Evolutionary conservation across 495 filamentous ascomycete genomes (phyloP), one percentile per base, ranked within the genome.

Genomic region (Penicillium macrosclerotiorum): DNA sequence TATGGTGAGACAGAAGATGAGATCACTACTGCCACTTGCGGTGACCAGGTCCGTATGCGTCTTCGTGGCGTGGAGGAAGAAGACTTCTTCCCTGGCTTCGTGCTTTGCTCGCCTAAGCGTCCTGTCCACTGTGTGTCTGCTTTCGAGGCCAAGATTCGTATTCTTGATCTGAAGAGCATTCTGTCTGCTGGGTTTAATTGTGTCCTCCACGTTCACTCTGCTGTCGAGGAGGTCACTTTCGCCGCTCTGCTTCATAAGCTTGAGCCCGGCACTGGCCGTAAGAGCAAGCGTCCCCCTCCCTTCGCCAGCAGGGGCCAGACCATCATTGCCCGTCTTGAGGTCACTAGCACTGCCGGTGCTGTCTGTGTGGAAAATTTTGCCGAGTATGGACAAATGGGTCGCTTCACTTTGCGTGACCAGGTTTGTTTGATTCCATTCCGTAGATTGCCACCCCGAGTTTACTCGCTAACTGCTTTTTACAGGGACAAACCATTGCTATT

Each of bases 1-100:
- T 99, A 96, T 51, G 93, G 91, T 42, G 94, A 99, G 67, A 92
- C 89, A 1, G 93, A 99, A 74, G 93, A 99, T 38, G 93, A 99
- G 60, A 79, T 95, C 26, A 50, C 64, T 8, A 75, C 74, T 23
- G 90, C 84, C 17, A 86, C 85, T 49, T 95, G 89, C 57, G 93
- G 93, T 69, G 93, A 99, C 62, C 93, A 99, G 70, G 85, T 97
- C 35, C 89, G 93, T 14, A 65, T 96, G 50, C 89, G 93, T 49
- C 81, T 97, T 46, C 83, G 91, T 44, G 93, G 94, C 52, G 84
- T 94, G 24, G 93, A 99, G 70, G 93, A 99, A 71, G 93, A 99
- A 72, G 93, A 97, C 51, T 88, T 99, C 57, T 72, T 90, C 46
- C 90, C 92, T n/a, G 93, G 93, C 19, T 99, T 96, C 69, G 93